These are phyloP conservation scores for Cladosporium sp. DNA, from an alignment of 2,329 filamentous ascomycete species.

Conservation along the genomic window DNA sequence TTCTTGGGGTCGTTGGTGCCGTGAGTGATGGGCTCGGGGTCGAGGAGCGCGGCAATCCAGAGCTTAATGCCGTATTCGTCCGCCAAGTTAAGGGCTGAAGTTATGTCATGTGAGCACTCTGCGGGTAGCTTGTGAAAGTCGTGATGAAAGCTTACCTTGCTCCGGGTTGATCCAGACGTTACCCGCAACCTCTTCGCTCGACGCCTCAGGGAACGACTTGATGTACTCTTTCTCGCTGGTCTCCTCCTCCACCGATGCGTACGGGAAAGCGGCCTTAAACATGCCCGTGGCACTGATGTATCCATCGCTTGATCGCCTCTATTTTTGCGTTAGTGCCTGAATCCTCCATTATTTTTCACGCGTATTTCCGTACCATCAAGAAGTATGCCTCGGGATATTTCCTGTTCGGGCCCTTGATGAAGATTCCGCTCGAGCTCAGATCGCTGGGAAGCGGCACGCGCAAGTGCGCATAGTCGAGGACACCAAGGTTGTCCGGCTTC, in stretches of 20 bases:
- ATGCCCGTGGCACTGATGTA: conserved; percentile 85
- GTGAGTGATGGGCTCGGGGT: conserved; percentile 75
- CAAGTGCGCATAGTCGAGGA: conserved; percentile 94
- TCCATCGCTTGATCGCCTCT: conserved; percentile 80
- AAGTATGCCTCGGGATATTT: conserved; percentile 86
- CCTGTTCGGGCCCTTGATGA: conserved; percentile 67
- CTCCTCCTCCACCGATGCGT: conserved; percentile 66
- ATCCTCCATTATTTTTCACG: conserved; percentile 5
- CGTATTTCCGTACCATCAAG: conserved; percentile 67
- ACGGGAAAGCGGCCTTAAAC: conserved; percentile 88
- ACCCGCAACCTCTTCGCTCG: conserved; percentile 87
- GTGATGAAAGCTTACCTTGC: conserved; percentile 51
- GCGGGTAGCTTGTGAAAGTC: conserved; percentile 16
- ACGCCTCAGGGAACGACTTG: conserved; percentile 78
- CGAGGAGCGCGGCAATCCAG: conserved; percentile 91
- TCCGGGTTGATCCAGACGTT: conserved; percentile 94
- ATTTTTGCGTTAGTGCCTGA: conserved; percentile 24
- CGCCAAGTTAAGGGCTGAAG: conserved; percentile 73
- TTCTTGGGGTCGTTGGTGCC: conserved; percentile 60
- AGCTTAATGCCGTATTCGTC: conserved; percentile 81
- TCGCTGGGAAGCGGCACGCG: conserved; percentile 90
- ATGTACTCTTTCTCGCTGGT: conserved; percentile 78
- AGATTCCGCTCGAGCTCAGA: conserved; percentile 84
- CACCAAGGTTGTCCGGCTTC: conserved; percentile 71
- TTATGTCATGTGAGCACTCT: conserved; percentile 19